Conservation (phyloP, 1,284 basidiomycete species). For the Irpex sp. region DNA sequence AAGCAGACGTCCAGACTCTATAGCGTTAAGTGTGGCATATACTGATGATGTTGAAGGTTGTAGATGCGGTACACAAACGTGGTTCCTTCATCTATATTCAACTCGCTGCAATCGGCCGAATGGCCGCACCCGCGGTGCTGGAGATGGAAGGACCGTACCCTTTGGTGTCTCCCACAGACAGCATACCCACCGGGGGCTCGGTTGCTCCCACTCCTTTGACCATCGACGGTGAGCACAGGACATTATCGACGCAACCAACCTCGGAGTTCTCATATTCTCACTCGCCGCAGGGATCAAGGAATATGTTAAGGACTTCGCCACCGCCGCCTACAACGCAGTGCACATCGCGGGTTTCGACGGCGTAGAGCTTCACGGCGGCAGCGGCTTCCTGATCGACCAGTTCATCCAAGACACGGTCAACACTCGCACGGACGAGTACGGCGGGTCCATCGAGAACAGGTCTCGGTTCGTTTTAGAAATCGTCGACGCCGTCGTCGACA, state of each 20-base stretch:
- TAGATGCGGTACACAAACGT: constrained; percentile 26
- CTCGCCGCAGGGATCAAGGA: constrained; percentile 10
- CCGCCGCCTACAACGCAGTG: constrained; percentile 23
- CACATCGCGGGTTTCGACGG: constrained; percentile 7
- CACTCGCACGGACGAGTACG: constrained; percentile 52
- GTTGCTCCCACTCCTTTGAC: background rate
- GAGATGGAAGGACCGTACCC: constrained; percentile 21
- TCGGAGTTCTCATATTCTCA: background rate
- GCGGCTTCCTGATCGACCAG: constrained; percentile 36
- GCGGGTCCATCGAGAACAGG: constrained; percentile 56
- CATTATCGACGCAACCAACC: too few relatives aligned
- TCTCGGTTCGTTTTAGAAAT: background rate
- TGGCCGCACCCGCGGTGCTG: constrained; percentile 30
- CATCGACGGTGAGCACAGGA: background rate
- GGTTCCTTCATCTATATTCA: constrained; percentile 42
- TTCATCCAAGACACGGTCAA: constrained; percentile 37
- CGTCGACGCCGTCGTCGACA: background rate
- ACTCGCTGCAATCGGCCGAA: constrained; percentile 43
- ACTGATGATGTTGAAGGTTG: constrained; percentile 17
- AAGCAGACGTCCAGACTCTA: too few relatives aligned
- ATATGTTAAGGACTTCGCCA: constrained; percentile 19
- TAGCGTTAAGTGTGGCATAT: too few relatives aligned
- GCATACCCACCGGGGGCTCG: constrained; percentile 36
- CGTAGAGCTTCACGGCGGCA: constrained; percentile 13
- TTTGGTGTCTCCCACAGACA: constrained; percentile 36